These are phyloP conservation scores for Neonothopanus nambi DNA, from an alignment of 1,284 basidiomycete genomes.

Conservation along the genomic window DNA sequence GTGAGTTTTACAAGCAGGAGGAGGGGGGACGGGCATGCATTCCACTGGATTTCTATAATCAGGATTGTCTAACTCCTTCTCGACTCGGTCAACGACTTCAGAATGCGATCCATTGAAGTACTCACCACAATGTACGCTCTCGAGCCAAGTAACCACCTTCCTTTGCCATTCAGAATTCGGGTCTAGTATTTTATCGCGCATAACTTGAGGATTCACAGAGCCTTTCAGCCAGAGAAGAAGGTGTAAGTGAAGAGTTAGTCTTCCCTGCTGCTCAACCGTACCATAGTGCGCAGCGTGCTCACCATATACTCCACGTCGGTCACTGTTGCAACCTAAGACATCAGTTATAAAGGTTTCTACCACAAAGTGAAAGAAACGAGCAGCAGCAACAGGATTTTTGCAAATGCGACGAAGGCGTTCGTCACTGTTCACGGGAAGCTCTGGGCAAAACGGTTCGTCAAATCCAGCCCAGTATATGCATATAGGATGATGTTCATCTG, in stretches of 20 bases:
- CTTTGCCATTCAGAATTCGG: conserved; percentile 18
- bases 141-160: conserved; percentile 18
- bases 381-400: conserved; percentile 27
- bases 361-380: conserved; percentile 26
- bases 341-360: conserved; percentile 24
- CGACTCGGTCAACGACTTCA: neutral
- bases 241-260: conserved; percentile 34
- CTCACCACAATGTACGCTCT: conserved; percentile 18
- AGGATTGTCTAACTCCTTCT: too few species aligned
- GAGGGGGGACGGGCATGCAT: conserved; percentile 15
- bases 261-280: conserved; percentile 36
- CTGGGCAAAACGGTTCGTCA: conserved; percentile 10
- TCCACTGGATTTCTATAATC: conserved; percentile 12
- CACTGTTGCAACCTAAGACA: neutral
- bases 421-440: neutral
- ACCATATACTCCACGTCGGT: conserved; percentile 25
- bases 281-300: conserved; percentile 33
- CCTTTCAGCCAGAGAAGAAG: conserved; percentile 30
- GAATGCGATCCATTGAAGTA: conserved; percentile 12
- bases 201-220: conserved; percentile 26
- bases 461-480: conserved; percentile 27
- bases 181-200: conserved; percentile 23
- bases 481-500: conserved; percentile 26
- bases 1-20: neutral
- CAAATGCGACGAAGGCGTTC: conserved; percentile 21